Evolutionary conservation across 1,284 basidiomycete species (phyloP).

Genomic region (Cutaneotrichosporon sp.): DNA sequence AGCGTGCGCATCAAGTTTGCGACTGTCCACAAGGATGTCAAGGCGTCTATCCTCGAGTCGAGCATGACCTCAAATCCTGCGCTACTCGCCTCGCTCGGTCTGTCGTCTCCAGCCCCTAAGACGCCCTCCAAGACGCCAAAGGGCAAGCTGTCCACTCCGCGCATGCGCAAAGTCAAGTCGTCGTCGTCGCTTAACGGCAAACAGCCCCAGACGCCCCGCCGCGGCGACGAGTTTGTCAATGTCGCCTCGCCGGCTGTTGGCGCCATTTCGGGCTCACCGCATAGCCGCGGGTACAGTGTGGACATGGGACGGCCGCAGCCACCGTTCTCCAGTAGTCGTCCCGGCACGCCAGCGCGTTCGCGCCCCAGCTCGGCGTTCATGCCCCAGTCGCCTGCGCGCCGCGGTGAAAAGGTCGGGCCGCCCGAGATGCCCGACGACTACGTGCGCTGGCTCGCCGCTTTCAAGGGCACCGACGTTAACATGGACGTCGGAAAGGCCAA

Average conservation of each 20-base stretch:
- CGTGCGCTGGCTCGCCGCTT: conserved; percentile 29
- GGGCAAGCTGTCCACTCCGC: conserved; percentile 34
- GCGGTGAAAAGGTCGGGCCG: conserved; percentile 4
- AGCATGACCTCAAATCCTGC: conserved; percentile 36
- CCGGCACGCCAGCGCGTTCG: conserved; percentile 3
- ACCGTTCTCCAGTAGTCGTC: conserved; percentile 2
- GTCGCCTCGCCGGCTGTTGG: conserved; percentile 29
- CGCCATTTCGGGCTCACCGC: not conserved
- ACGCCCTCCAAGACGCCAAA: conserved; percentile 22
- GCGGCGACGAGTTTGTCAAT: conserved; percentile 36
- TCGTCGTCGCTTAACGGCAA: conserved; percentile 17
- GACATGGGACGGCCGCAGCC: not conserved
- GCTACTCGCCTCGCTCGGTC: conserved; percentile 35
- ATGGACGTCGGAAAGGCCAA: conserved; percentile 47
- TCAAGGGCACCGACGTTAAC: conserved; percentile 37
- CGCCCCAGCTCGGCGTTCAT: conserved; percentile 1
- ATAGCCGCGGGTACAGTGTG: conserved; percentile 1
- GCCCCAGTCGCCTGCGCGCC: conserved; percentile 2
- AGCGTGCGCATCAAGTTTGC: conserved; percentile 41
- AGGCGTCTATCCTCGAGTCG: conserved; percentile 37
- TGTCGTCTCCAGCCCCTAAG: conserved; percentile 20
- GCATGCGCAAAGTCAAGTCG: conserved; percentile 40
- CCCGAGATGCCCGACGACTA: conserved; percentile 36
- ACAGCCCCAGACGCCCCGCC: conserved; percentile 14
- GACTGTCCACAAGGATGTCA: conserved; percentile 38